Evolutionary conservation across 768 basidiomycete species (phyloP).

Genomic region (Calocybe cyanea): DNA sequence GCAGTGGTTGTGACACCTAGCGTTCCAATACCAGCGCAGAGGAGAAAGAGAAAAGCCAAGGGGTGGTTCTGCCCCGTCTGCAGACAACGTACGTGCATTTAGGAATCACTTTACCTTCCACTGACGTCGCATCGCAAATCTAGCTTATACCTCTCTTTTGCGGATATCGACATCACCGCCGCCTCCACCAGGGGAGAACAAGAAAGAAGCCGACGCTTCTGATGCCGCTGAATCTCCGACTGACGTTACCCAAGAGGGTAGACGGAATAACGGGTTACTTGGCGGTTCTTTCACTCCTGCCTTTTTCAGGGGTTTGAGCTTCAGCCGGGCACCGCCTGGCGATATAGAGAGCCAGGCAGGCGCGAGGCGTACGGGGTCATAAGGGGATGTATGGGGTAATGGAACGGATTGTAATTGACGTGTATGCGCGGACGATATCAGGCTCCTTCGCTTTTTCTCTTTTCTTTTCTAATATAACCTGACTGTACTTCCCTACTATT

Average conservation of each 20-base stretch:
- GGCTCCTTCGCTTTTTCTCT: neutral
- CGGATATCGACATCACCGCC: conserved; percentile 74
- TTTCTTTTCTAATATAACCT: neutral
- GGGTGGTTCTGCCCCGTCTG: conserved; percentile 98
- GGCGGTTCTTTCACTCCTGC: conserved; percentile 11
- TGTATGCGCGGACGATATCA: conserved; percentile 1
- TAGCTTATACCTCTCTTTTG: conserved; percentile 86
- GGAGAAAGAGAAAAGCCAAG: conserved; percentile 90
- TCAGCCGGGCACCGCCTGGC: conserved; percentile 16
- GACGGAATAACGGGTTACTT: conserved; percentile 9
- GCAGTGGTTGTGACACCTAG: conserved; percentile 21
- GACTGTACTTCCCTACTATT: neutral
- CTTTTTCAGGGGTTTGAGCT: conserved; percentile 17
- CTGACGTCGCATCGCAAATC: conserved; percentile 5
- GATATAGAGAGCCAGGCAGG: conserved; percentile 31
- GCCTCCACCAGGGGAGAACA: conserved; percentile 5
- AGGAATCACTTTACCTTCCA: neutral
- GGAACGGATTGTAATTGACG: neutral
- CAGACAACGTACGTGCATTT: conserved; percentile 74
- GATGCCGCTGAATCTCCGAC: neutral
- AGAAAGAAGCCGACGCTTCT: conserved; percentile 10
- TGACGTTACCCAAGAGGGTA: neutral
- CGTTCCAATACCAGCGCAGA: conserved; percentile 34
- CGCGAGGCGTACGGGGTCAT: conserved; percentile 14
- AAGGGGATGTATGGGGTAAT: neutral